Conservation (phyloP, 2,329 filamentous ascomycete genomes). For the Endothia cerciana region DNA sequence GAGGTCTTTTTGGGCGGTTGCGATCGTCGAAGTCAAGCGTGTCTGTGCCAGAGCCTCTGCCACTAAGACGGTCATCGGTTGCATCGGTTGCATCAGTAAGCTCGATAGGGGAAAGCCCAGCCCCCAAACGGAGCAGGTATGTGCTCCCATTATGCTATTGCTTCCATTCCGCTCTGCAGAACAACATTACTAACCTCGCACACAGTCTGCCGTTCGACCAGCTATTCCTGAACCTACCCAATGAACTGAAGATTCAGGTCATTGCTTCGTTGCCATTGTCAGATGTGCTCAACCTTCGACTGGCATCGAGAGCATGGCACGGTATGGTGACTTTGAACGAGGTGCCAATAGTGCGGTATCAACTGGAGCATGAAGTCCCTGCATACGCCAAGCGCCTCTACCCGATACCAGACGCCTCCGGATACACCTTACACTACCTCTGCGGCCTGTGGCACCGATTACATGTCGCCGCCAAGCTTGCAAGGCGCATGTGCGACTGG, state of each 20-base stretch:
- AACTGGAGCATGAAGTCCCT: constrained; percentile 62
- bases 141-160: neutral
- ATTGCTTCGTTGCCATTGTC: constrained; percentile 63
- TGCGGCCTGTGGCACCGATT: constrained; percentile 69
- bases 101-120: constrained; percentile 28
- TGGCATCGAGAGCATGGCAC: constrained; percentile 63
- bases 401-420: constrained; percentile 51
- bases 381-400: constrained; percentile 64
- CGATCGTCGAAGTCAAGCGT: constrained; percentile 22
- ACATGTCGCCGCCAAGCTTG: constrained; percentile 66
- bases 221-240: constrained; percentile 62
- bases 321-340: constrained; percentile 64
- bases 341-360: constrained; percentile 62
- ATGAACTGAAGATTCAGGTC: constrained; percentile 66
- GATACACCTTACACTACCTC: constrained; percentile 62
- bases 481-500: constrained; percentile 65
- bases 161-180: neutral
- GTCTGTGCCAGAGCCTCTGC: constrained; percentile 18
- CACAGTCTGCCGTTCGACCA: constrained; percentile 54
- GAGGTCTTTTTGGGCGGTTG: constrained; percentile 27
- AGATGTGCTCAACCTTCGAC: constrained; percentile 62
- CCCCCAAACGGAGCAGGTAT: constrained; percentile 40
- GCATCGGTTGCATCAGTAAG: constrained; percentile 21
- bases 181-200: constrained; percentile 19
- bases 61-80: constrained; percentile 24